phyloP scores from a whole-genome alignment of 208 protist species.

The Blastocrithidia nonstop region DNA sequence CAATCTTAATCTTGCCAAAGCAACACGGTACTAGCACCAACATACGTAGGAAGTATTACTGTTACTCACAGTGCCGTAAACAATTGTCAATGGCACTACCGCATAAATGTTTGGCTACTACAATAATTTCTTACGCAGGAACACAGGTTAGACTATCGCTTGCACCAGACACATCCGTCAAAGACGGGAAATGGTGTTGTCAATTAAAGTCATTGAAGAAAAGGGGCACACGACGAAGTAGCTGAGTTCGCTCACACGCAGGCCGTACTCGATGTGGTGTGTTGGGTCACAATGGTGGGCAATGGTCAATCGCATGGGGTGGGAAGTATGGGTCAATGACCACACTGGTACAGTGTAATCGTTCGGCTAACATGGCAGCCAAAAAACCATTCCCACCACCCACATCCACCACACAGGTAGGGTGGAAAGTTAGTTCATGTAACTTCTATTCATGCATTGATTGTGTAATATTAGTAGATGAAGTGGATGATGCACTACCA shows the following conservation, averaged over 20 bases:
- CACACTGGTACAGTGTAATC: constrained; percentile 32
- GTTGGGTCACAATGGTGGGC: constrained; percentile 33
- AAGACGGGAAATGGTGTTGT: constrained; percentile 19
- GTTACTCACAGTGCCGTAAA: constrained; percentile 23
- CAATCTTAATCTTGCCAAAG: constrained; percentile 37
- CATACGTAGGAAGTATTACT: constrained; percentile 35
- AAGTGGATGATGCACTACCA: no score
- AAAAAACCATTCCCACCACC: constrained; percentile 73
- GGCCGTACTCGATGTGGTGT: constrained; percentile 15
- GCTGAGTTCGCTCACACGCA: constrained; percentile 8
- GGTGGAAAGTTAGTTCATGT: constrained; percentile 3
- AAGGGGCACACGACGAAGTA: constrained; percentile 23
- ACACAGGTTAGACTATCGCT: no score
- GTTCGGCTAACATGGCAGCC: constrained; percentile 41
- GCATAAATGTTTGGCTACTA: constrained; percentile 76
- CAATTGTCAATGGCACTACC: constrained; percentile 61
- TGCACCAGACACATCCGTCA: constrained; percentile 24
- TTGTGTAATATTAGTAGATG: no score
- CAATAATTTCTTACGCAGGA: constrained; percentile 14
- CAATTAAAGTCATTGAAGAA: no score
- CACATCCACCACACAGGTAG: constrained; percentile 51
- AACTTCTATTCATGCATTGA: not conserved
- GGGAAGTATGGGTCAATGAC: constrained; percentile 64
- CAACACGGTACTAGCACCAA: constrained; percentile 68
- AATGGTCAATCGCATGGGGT: constrained; percentile 55